phyloP scores from a whole-genome alignment of 257 asterid species.

The Capsicum baccatum region DNA sequence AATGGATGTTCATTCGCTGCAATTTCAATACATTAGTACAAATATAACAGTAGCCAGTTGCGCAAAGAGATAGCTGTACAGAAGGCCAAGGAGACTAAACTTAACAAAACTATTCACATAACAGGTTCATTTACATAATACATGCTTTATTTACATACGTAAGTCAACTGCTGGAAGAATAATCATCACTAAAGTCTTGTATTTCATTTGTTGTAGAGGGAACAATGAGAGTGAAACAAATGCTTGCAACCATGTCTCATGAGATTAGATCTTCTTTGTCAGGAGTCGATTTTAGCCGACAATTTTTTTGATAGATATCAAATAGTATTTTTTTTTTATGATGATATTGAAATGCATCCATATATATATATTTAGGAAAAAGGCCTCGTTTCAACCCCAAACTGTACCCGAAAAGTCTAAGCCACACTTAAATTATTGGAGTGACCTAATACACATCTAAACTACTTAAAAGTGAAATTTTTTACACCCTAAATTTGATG shows the following conservation, averaged over 20 bases:
- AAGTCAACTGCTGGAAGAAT: constrained; percentile 9
- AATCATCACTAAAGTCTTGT: constrained; percentile 25
- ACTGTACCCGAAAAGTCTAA: too few species aligned
- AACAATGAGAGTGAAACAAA: constrained; percentile 92
- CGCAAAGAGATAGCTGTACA: constrained; percentile 94
- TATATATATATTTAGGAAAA: too few species aligned
- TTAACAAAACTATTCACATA: constrained; percentile 84
- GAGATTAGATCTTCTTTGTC: constrained; percentile 94
- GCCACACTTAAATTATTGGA: too few species aligned
- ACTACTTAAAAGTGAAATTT: too few species aligned
- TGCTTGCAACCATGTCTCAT: constrained; percentile 97
- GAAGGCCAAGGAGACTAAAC: constrained; percentile 93
- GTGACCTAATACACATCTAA: too few species aligned
- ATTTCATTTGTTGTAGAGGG: constrained; percentile 61
- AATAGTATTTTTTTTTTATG: too few species aligned
- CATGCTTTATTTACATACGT: constrained; percentile 10
- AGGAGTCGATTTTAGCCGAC: constrained; percentile 48
- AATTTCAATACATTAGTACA: too few species aligned
- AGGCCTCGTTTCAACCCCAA: too few species aligned
- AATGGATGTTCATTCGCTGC: too few species aligned
- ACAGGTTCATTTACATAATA: constrained; percentile 54
- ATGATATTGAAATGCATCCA: too few species aligned
- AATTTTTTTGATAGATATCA: too few species aligned
- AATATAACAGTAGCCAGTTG: constrained; percentile 35
- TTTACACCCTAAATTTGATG: too few species aligned